These are phyloP conservation scores for Penicillium cosmopolitanum DNA, from an alignment of 495 filamentous ascomycete genomes.

Conservation along the genomic window DNA sequence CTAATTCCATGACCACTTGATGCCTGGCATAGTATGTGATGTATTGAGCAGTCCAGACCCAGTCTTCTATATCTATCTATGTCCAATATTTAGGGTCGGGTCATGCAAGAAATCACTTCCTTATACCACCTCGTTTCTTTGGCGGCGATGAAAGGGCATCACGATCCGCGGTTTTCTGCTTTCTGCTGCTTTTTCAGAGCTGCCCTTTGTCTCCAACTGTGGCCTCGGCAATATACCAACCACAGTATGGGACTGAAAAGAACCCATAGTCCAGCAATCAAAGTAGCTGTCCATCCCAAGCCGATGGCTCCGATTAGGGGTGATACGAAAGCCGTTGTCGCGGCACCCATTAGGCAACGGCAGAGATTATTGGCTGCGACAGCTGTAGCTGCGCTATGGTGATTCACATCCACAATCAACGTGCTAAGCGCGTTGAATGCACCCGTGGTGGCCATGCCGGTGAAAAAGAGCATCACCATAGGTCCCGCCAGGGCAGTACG, in stretches of 20 bases:
- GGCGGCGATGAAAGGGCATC: neutral
- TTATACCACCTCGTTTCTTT: too few relatives aligned
- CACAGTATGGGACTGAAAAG: conserved; percentile 36
- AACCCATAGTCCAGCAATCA: conserved; percentile 40
- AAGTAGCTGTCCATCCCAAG: conserved; percentile 51
- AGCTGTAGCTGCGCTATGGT: conserved; percentile 43
- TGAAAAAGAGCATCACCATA: conserved; percentile 46
- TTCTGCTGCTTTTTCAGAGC: neutral
- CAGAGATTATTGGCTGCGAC: conserved; percentile 53
- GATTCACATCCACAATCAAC: conserved; percentile 51
- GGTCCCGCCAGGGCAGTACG: conserved; percentile 39
- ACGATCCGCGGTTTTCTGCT: neutral
- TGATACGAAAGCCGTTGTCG: conserved; percentile 38
- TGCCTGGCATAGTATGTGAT: too few relatives aligned
- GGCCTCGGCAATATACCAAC: conserved; percentile 38
- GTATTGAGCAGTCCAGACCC: too few relatives aligned
- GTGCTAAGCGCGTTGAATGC: conserved; percentile 39
- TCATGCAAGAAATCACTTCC: too few relatives aligned
- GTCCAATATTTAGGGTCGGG: too few relatives aligned
- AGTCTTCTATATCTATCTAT: too few relatives aligned
- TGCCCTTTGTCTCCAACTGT: conserved; percentile 37
- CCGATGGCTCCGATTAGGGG: conserved; percentile 50
- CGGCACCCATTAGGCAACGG: conserved; percentile 50
- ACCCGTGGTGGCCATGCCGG: conserved; percentile 34
- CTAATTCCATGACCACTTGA: too few relatives aligned